Base-by-base conservation (phyloP, 495 filamentous ascomycete species). In the Apiosordaria backusii region DNA sequence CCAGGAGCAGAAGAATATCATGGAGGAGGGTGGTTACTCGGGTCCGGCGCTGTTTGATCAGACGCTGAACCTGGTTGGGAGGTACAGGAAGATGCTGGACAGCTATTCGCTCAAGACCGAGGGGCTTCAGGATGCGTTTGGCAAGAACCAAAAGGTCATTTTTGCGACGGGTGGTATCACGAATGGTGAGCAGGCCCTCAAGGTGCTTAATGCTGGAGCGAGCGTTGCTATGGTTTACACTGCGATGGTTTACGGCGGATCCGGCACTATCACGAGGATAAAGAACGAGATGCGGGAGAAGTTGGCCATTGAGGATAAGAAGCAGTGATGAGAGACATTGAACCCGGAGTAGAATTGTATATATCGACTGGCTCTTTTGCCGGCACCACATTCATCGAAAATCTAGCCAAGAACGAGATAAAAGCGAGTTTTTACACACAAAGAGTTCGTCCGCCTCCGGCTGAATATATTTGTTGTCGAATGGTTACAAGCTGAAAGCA, bases 131-230 rank as follows among this genome's bases (percentile, higher is more conserved):
- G 67, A 63, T 67, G 69, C 4, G 64, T 77, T 65, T 72, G 26
- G 64, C 26, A 72, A 77, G 35, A 18, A 45, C 13, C 86, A 84
- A 50, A 97, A 97, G 81, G 87, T 91, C 54, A 89, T 99, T 57
- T 97, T 98, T 75, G 93, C 93, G 15, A 92, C 89, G 0, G 94
- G 94, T 1, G 95, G 95, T 9, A 95, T 99, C 68, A 92, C 87
- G 4, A 93, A 85, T 68, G 95, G 94, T 10, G 81, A 86, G 60
- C 89, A 97, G 79, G 95, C 92, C 5, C 80, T 89, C 4, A 84
- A 89, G 77, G 86, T 90, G 0, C 80, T 96, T 45, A 87, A 93
- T 66, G 91, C 92, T 0, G 95, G 95, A 10, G 94, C 95, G 0
- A 92, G 87, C 62, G 87, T 96, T 0, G 92, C 91, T 1, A 92